phyloP scores from a whole-genome alignment of 2,329 filamentous ascomycete species.

The Cercospora sp. region DNA sequence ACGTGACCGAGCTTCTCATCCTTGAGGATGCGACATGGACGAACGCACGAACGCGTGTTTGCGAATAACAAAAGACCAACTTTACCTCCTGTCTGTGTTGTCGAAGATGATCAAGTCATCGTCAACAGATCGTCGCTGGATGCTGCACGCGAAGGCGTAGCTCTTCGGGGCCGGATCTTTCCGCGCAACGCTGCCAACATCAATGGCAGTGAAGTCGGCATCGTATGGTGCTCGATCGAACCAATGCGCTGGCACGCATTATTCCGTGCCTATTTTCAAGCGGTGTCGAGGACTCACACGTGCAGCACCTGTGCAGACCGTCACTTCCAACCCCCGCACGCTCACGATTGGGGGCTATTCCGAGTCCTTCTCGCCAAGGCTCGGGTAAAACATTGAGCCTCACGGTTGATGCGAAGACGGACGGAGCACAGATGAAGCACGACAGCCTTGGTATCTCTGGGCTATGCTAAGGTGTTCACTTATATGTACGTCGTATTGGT shows the following conservation, averaged over 20 bases:
- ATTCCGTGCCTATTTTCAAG: neutral
- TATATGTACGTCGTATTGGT: neutral
- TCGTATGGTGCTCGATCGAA: neutral
- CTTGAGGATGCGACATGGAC: slow-evolving; percentile 7
- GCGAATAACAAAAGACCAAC: neutral
- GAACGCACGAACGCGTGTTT: neutral
- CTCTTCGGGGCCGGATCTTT: neutral
- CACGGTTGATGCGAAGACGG: neutral
- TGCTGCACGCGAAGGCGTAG: neutral
- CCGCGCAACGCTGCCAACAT: neutral
- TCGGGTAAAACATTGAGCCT: slow-evolving; percentile 4
- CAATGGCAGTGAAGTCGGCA: neutral
- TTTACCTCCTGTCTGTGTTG: neutral
- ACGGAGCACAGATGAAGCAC: neutral
- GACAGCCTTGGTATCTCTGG: neutral
- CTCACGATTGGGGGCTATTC: neutral
- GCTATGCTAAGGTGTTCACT: neutral
- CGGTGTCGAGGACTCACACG: neutral
- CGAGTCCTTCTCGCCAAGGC: neutral
- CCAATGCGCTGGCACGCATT: slow-evolving; percentile 6
- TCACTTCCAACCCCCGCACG: neutral
- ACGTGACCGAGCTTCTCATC: slow-evolving; percentile 13
- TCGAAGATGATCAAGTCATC: neutral
- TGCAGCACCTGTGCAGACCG: neutral
- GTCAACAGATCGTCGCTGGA: neutral